These are phyloP conservation scores for Penicillium longicatenatum DNA, from an alignment of 495 filamentous ascomycete genomes.

Conservation along the genomic window DNA sequence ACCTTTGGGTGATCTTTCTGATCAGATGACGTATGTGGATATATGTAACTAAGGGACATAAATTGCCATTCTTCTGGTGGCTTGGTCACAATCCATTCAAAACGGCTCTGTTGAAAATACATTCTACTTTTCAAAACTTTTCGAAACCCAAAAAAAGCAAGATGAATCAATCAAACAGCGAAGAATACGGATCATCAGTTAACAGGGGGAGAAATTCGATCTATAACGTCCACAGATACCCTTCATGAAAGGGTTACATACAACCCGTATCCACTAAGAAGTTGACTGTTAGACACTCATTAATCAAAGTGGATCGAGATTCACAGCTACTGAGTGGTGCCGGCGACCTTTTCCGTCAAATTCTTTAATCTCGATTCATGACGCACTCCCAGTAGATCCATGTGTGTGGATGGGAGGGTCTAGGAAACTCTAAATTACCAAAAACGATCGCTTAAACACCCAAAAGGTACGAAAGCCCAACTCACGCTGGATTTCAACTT, in stretches of 20 bases:
- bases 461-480: background rate
- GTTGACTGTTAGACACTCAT: too few relatives aligned
- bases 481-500: background rate
- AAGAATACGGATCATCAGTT: background rate
- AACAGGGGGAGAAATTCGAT: background rate
- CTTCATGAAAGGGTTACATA: background rate
- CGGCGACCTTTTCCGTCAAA: conserved; percentile 14
- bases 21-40: background rate
- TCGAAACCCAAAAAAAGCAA: background rate
- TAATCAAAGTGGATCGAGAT: conserved; percentile 2
- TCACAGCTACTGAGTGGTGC: conserved; percentile 8
- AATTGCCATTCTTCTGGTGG: background rate
- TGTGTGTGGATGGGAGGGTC: background rate
- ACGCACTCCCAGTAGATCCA: conserved; percentile 3
- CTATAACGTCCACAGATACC: background rate
- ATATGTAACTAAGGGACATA: background rate
- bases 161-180: background rate
- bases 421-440: background rate
- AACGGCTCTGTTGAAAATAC: background rate
- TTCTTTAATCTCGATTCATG: conserved; percentile 3
- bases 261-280: too few relatives aligned
- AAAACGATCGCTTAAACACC: background rate
- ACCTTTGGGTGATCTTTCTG: background rate
- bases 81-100: background rate
- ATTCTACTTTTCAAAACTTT: too few relatives aligned